phyloP scores from a whole-genome alignment of 257 asterid genomes.

The Nicotiana sylvestris region DNA sequence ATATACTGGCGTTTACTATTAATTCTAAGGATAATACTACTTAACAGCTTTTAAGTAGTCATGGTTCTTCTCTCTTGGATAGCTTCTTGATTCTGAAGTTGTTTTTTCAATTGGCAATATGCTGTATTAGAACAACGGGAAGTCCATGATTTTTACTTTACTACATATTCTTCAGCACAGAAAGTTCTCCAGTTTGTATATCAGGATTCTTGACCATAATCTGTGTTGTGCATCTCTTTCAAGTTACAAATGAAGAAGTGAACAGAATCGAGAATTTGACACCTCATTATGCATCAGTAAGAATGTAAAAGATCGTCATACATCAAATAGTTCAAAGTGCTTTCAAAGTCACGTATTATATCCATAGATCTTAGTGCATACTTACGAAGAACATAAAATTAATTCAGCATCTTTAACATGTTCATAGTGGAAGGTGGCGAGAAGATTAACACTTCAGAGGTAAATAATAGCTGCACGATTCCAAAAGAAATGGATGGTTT shows the following conservation, averaged over 20 bases:
- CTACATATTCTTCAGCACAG: not conserved
- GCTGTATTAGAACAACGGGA: not conserved
- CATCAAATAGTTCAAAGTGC: not conserved
- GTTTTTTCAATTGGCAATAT: not conserved
- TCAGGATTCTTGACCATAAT: not conserved
- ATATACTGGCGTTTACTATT: not conserved
- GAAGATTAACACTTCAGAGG: not conserved
- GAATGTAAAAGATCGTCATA: not conserved
- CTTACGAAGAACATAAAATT: not conserved
- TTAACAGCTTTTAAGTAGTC: not conserved
- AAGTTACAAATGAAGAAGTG: not conserved
- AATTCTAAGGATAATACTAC: not conserved
- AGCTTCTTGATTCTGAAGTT: not conserved
- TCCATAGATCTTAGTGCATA: not conserved
- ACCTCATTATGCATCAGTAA: not conserved
- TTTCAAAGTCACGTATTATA: not conserved
- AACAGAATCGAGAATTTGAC: not conserved
- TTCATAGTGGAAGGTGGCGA: conserved; percentile 7
- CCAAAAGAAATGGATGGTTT: not conserved
- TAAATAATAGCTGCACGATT: not conserved
- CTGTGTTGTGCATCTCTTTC: not conserved
- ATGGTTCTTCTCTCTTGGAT: not conserved
- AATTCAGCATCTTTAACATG: not conserved
- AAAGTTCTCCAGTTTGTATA: not conserved
- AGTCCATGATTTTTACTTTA: not conserved